Base-by-base conservation (phyloP, 2,329 filamentous ascomycete genomes). In the Stachybotrys chlorohalonatus region DNA sequence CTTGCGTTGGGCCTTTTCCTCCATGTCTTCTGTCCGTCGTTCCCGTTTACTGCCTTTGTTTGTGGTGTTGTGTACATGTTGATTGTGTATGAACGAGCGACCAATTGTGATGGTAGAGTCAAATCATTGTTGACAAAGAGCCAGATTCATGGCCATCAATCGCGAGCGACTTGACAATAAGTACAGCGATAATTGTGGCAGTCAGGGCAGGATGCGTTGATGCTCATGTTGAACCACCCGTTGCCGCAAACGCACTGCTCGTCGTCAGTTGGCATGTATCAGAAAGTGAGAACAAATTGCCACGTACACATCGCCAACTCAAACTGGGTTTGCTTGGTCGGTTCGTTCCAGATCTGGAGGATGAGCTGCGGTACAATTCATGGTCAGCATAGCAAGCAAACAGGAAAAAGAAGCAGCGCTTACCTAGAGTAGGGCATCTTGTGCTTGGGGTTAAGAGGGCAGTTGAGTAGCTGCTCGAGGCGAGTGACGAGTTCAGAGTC, bases 141-240 rank as follows among this genome's bases (percentile, higher is more conserved):
- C 5, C 13, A 9, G 13, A 42, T 3, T 13, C 8, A 13, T 42
- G 36, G 36, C 36, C 36, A 9, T 42, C 13, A 42, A 13, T 39
- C 4, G 9, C 4, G 30, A 9, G 49, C 30, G 8, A 13, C 36
- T 7, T 39, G 16, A 52, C 65, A 67, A 32, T 52, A 2, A 0
- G 0, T 0, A 49, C 65, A 67, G 2, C 64, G 65, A 16, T 8
- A 17, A 7, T 31, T 17, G 6, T 59, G 60, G 56, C 61, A 63
- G 39, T 55, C 51, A 4, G 60, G 61, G 54, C 60, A 63, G 47
- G 50, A 58, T 13, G 49, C 36, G 52, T 63, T 55, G 17, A 59
- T 47, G 11, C 53, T n/a, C 13, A 57, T 47, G 15, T 57, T 61
- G 51, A 58, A 63, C 61, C 60, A 62, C 39, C 61, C 61, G 31